Conservation (phyloP, 768 basidiomycete species). For the Suillus decipiens region DNA sequence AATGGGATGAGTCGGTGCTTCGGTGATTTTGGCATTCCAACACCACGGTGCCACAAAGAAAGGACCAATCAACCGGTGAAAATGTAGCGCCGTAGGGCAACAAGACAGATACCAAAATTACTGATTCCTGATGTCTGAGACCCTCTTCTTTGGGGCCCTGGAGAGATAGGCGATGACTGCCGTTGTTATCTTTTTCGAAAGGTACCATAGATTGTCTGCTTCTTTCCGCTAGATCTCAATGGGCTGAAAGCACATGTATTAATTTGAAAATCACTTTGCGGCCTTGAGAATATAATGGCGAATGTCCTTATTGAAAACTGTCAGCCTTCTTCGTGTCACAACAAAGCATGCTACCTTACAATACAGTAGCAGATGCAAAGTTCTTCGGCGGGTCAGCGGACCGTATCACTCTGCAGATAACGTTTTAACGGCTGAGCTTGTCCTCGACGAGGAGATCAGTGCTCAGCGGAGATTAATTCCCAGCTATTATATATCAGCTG, state of each 20-base stretch:
- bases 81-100: neutral
- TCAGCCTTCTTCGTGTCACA: neutral
- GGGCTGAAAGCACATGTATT: neutral
- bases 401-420: neutral
- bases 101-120: neutral
- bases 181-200: no score
- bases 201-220: no score
- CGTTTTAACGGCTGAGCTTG: neutral
- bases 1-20: neutral
- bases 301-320: neutral
- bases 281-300: neutral
- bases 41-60: neutral
- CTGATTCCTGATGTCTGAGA: neutral
- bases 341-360: neutral
- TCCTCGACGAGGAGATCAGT: neutral
- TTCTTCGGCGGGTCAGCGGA: neutral
- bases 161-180: neutral
- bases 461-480: neutral
- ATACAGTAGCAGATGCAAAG: no score
- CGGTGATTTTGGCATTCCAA: neutral
- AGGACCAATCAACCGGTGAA: neutral
- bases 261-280: neutral
- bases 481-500: neutral
- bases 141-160: neutral
- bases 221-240: no score